A percentile compares a stretch with the other conserved stretches of the same genome.
Conservation (phyloP, 805 yeast genomes). For the Wickerhamomyces canadensis region DNA sequence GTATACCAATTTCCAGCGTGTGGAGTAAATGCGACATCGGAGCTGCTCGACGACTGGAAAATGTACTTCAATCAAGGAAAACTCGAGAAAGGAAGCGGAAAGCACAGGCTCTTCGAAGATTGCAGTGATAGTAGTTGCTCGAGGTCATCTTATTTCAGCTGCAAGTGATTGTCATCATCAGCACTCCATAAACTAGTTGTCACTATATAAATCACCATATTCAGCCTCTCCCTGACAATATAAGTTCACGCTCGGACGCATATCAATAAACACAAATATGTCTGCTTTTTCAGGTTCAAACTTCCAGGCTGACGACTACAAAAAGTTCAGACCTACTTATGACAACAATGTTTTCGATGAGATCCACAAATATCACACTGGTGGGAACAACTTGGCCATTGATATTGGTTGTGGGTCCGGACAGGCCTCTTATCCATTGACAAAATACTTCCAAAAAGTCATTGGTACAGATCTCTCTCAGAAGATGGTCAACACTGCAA, state of each 20-base stretch:
- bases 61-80: too few species aligned
- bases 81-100: too few species aligned
- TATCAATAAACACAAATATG: slow-evolving; percentile 39
- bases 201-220: too few species aligned
- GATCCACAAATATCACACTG: slow-evolving; percentile 37
- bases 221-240: neutral
- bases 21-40: too few species aligned
- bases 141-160: too few species aligned
- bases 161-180: too few species aligned
- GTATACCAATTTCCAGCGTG: too few species aligned
- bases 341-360: slow-evolving; percentile 44
- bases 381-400: slow-evolving; percentile 36
- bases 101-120: too few species aligned
- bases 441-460: slow-evolving; percentile 38
- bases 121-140: too few species aligned
- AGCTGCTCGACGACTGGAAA: too few species aligned
- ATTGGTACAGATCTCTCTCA: slow-evolving; percentile 61
- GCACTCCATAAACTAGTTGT: too few species aligned
- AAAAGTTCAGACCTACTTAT: slow-evolving; percentile 61
- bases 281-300: slow-evolving; percentile 51
- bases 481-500: slow-evolving; percentile 49
- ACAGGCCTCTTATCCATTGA: slow-evolving; percentile 53
- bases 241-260: neutral
- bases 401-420: slow-evolving; percentile 86
- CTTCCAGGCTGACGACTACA: slow-evolving; percentile 50